phyloP scores from a whole-genome alignment of 2,329 filamentous ascomycete genomes.

The Cadophora malorum region DNA sequence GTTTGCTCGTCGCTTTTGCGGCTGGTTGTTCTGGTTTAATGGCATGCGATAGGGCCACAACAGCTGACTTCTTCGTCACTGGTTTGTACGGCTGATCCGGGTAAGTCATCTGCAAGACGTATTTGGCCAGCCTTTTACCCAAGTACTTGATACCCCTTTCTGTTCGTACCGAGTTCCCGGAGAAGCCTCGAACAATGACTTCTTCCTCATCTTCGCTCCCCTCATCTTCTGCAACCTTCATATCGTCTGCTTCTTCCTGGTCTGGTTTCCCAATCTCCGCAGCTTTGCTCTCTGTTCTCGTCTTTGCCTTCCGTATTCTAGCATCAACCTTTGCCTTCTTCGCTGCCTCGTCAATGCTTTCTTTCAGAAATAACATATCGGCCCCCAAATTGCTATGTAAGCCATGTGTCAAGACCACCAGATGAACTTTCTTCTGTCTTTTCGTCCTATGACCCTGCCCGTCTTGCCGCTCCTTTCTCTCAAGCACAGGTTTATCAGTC shows the following conservation, averaged over 20 bases:
- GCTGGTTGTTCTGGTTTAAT: constrained; percentile 44
- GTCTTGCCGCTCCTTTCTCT: constrained; percentile 24
- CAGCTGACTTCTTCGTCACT: constrained; percentile 54
- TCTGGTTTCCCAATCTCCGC: constrained; percentile 33
- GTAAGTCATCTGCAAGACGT: constrained; percentile 87
- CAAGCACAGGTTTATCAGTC: constrained; percentile 34
- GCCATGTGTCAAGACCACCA: constrained; percentile 93
- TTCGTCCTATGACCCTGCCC: constrained; percentile 45
- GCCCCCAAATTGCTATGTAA: constrained; percentile 94
- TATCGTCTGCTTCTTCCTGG: constrained; percentile 31
- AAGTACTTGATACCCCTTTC: constrained; percentile 97
- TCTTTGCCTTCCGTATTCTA: constrained; percentile 63
- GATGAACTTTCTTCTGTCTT: constrained; percentile 80
- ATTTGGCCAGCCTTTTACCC: constrained; percentile 91
- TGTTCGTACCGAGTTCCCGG: constrained; percentile 87
- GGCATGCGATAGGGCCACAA: constrained; percentile 50
- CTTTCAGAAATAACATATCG: constrained; percentile 97
- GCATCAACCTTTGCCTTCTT: constrained; percentile 75
- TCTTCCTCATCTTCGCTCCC: constrained; percentile 72
- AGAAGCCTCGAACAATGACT: constrained; percentile 88
- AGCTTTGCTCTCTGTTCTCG: constrained; percentile 47
- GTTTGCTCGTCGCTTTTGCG: constrained; percentile 48
- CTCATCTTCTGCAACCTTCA: constrained; percentile 30
- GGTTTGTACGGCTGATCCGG: constrained; percentile 91
- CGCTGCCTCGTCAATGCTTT: constrained; percentile 89